Base-by-base conservation (phyloP, 23 red algal genomes). In the Agarophyton chilense region DNA sequence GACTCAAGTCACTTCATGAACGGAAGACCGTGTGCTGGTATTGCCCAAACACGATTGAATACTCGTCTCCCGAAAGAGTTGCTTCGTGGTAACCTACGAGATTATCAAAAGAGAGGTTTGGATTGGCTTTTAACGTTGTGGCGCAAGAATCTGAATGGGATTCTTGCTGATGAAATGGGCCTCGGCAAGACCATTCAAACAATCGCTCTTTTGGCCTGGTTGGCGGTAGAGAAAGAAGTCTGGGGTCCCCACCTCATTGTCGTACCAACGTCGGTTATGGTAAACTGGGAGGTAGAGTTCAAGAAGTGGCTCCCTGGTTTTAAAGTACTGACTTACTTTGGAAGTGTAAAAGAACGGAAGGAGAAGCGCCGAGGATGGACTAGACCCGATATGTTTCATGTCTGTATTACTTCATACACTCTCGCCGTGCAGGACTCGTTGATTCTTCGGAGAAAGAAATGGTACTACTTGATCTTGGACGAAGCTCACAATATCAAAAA, bases 401-500 rank as follows among this genome's bases (percentile, higher is more conserved):
- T 98, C 21, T 94, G 90, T 67, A 93, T 98, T 36, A 98, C 95
- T 1, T 98, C 95, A 1, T 98, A 98, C 77, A 81, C 78, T 41
- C 47, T 98, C 57, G 95, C 82, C n/a, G 89, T 98, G 24, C 82
- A 94, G 51, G 95, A 98, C 55, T 85, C 90, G 10, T 11, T 52
- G 42, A 54, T 84, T 34, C 82, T 98, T 33, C 84, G 91, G 4
- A 58, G 95, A 36, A 93, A 94, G 78, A 86, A 82, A 43, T 98
- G 96, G 96, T 70, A 57, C 17, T 98, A 98, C 56, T 66, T 98
- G 58, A 92, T 98, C n/a, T 81, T 98, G 7, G 96, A 98, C 56
- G 96, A 98, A 56, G 96, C 93, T 19, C 96, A 98, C 38, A 81
- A 95, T 78, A 98, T 98, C 93, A 98, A 98, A 44, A 98, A 98